Evolutionary conservation across 23 red algal species (phyloP).

Genomic region (Gracilariopsis chorda): DNA sequence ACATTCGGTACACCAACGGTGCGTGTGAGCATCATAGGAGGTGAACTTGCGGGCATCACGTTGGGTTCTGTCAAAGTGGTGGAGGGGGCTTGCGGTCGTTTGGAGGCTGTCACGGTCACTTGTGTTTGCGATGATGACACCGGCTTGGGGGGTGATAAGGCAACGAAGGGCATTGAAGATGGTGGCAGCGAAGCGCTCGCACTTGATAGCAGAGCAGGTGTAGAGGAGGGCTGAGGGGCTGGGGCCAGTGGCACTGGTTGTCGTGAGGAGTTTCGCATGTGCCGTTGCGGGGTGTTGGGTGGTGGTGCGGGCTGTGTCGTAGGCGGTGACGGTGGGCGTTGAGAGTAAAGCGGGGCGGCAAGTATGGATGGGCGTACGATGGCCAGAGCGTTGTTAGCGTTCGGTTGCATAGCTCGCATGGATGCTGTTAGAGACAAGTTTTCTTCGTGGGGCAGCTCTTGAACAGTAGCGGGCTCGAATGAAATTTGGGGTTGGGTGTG

Average conservation of each 20-base stretch:
- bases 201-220: not conserved
- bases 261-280: not conserved
- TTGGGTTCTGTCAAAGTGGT: too few relatives aligned
- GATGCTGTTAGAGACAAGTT: not conserved
- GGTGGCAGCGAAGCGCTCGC: too few relatives aligned
- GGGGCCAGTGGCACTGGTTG: not conserved
- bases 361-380: not conserved
- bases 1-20: too few relatives aligned
- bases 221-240: not conserved
- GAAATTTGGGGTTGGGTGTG: not conserved
- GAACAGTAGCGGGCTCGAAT: conserved; percentile 48
- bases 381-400: not conserved
- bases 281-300: not conserved
- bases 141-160: not conserved
- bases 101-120: not conserved
- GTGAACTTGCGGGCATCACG: too few relatives aligned
- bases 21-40: too few relatives aligned
- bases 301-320: not conserved
- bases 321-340: not conserved
- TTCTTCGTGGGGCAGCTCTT: conserved; percentile 28
- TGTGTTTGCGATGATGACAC: not conserved
- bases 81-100: not conserved
- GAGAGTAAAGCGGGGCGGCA: not conserved
- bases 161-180: too few relatives aligned
- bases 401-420: not conserved